Evolutionary conservation across 164 flowering plant genomes (phyloP).

Genomic region (Magnolia changhungtana): DNA sequence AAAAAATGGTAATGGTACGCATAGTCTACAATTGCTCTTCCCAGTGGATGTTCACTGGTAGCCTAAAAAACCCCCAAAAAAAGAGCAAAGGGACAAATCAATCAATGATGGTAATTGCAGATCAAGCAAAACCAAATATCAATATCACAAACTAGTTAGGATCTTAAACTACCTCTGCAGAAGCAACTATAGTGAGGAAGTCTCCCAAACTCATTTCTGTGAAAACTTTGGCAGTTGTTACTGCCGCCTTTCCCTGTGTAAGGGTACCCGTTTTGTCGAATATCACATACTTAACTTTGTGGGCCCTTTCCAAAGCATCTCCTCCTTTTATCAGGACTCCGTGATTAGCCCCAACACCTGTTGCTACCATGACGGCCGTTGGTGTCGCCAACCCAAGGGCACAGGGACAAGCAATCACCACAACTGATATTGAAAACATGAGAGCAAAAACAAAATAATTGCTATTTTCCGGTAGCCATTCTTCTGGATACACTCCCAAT

Average conservation of each 20-base stretch:
- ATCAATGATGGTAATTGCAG: not conserved
- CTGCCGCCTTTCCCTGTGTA: slow-evolving; percentile 91
- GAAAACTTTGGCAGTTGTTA: slow-evolving; percentile 76
- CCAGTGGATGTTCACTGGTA: slow-evolving; percentile 97
- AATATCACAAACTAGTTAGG: not conserved
- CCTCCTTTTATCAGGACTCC: slow-evolving; percentile 98
- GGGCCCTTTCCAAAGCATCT: slow-evolving; percentile 95
- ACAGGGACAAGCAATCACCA: slow-evolving; percentile 99
- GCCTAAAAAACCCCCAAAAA: slow-evolving; percentile 41
- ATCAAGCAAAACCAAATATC: slow-evolving; percentile 2
- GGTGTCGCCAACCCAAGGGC: slow-evolving; percentile 99
- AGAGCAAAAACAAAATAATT: slow-evolving; percentile 90
- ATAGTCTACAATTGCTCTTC: slow-evolving; percentile 76
- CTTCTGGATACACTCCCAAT: slow-evolving; percentile 66
- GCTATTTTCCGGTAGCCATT: slow-evolving; percentile 87
- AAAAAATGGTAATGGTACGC: slow-evolving; percentile 96
- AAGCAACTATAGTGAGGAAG: slow-evolving; percentile 88
- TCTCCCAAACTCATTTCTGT: slow-evolving; percentile 80
- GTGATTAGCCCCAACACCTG: slow-evolving; percentile 93
- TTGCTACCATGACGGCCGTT: slow-evolving; percentile 98
- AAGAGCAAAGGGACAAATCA: not conserved
- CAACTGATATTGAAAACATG: slow-evolving; percentile 97
- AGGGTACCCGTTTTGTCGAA: slow-evolving; percentile 98
- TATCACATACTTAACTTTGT: slow-evolving; percentile 71
- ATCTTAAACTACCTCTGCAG: slow-evolving; percentile 75